Evolutionary conservation across 441 rosid genomes (phyloP), one percentile per base, ranked within the genome.

Genomic region (Geranium incanum): DNA sequence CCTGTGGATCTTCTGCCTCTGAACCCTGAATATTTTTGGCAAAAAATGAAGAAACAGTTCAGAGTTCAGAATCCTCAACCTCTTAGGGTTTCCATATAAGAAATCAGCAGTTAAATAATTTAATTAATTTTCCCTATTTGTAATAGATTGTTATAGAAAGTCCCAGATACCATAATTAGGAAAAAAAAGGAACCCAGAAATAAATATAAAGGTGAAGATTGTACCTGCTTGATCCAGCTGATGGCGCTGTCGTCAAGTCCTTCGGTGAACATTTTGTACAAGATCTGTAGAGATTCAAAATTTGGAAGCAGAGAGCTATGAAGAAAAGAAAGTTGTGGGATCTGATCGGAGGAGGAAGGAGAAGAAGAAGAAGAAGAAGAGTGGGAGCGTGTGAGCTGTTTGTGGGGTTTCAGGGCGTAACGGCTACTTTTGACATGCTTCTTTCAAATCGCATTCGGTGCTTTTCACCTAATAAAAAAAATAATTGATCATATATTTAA

Each of bases 171-270:
- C 18, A 12, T 23, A 6, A 7, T 18, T 28, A 7, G 21, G 9
- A 68, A 43, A 15, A 8, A 2, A 37, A 8, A 37, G 36, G 2
- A 9, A 39, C 37, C 67, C 38, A 63, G 16, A 48, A 8, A 21
- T 13, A 48, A 8, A 21, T 13, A 7, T 21, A 21, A 63, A 63
- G 36, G 12, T 9, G 11, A 11, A 0, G 5, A 12, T 13, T 38
- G 19, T 48, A 86, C 88, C 86, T 84, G 86, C 77, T 89, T 90
- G 84, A 88, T 81, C 90, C 94, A 92, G 78, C 82, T 85, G 83
- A 89, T 89, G 2, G 81, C 84, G 33, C 80, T 77, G 72, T 89
- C 88, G 69, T 90, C 91, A 68, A 87, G 65, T 59, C 92, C 86
- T 41, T 88, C 86, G 0, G 96, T 87, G 78, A 83, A 81, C 92